These are phyloP conservation scores for Bertia moriformis DNA, from an alignment of 2,329 filamentous ascomycete species.

Conservation along the genomic window DNA sequence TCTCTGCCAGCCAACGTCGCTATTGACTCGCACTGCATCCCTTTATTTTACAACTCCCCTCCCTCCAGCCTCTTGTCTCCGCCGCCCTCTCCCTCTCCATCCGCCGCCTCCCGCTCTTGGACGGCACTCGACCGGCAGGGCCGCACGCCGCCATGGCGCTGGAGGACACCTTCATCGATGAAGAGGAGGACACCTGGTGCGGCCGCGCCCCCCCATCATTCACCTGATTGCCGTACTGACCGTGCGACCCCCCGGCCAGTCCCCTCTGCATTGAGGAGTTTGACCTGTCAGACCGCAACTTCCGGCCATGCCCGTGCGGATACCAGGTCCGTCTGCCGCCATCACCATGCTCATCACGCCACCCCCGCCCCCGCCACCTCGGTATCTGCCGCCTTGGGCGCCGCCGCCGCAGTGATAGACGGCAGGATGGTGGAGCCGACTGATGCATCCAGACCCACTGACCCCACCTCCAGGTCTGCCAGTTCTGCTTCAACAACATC, in stretches of 20 bases:
- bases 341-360: too few relatives aligned
- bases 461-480: conserved; percentile 66
- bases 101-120: too few relatives aligned
- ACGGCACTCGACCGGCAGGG: conserved; percentile 3
- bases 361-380: not conserved
- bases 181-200: conserved; percentile 58
- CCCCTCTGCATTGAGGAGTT: conserved; percentile 98
- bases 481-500: conserved; percentile 99
- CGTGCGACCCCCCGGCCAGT: conserved; percentile 32
- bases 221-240: conserved; percentile 4
- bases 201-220: conserved; percentile 9
- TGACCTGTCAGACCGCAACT: conserved; percentile 92
- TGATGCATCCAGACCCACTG: too few relatives aligned
- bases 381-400: conserved; percentile 3
- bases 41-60: too few relatives aligned
- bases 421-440: conserved; percentile 2
- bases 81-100: too few relatives aligned
- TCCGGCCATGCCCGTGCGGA: conserved; percentile 89
- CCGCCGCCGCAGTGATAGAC: not conserved
- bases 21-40: too few relatives aligned
- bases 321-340: conserved; percentile 62
- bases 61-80: too few relatives aligned
- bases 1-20: too few relatives aligned
- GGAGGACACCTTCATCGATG: conserved; percentile 58
- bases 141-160: conserved; percentile 49